Base-by-base conservation (phyloP, 2,329 filamentous ascomycete genomes). In the Penicillium brasilianum region DNA sequence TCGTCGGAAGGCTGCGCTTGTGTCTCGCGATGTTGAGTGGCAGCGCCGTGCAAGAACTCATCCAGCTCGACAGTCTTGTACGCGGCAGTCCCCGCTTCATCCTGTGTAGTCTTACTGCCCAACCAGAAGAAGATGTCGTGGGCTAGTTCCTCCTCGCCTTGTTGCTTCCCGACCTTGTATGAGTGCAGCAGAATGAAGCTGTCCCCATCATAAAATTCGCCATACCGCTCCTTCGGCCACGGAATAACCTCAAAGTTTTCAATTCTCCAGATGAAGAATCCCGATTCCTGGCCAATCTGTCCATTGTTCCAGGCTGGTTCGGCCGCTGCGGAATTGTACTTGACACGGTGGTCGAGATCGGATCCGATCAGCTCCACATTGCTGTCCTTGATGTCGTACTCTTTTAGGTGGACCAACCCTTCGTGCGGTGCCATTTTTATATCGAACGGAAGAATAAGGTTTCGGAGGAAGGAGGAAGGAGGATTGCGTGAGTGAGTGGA, bases 71-170 rank as follows among this genome's bases (percentile, higher is more conserved):
- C 87, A 0, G 88, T 88, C 79, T 90, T 90, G 77, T 90, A 85
- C 1, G 88, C 88, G 0, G 88, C 88, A 0, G 85, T 87, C 16
- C 88, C 88, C 1, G 87, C 87, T 76, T 90, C 88, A 65, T 90
- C 88, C 76, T 89, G 87, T 2, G 85, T 83, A 0, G 87, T 90
- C 69, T 88, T 84, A 55, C 75, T 80, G 4, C 88, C 88, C 0
- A 90, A 81, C 88, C 87, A 90, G 78, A 90, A 90, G 80, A 88
- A 90, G 69, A 90, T 83, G 53, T 90, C 87, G 67, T 90, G 87
- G 44, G 77, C 78, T 4, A 89, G 77, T 66, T 79, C 81, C 60
- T 83, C 67, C 44, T 78, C 76, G 44, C 50, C 50, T 39, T 53
- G 32, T 25, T 53, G 34, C 50, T 53, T 53, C 2, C 81, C 81